These are phyloP conservation scores for Ogataea trehalophila DNA, from an alignment of 805 yeast species.

Conservation along the genomic window DNA sequence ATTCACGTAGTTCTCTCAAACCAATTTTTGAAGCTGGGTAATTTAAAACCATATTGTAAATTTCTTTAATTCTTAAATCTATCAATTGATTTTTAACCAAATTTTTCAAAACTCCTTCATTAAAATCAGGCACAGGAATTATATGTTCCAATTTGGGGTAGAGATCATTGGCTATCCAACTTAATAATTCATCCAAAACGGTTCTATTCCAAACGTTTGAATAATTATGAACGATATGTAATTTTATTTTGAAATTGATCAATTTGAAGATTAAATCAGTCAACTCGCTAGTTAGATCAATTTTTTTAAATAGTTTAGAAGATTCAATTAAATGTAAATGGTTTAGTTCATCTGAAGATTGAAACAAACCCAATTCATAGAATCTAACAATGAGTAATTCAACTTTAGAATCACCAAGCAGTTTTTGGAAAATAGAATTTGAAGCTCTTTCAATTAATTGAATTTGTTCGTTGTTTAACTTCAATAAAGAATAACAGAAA, in stretches of 20 bases:
- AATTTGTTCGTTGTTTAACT: conserved; percentile 10
- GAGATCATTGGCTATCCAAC: conserved; percentile 36
- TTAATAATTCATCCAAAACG: conserved; percentile 28
- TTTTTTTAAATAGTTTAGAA: conserved; percentile 13
- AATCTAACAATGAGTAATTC: conserved; percentile 10
- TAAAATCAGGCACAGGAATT: conserved; percentile 13
- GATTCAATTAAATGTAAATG: conserved; percentile 13
- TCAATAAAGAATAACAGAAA: conserved; percentile 10
- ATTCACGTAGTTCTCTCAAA: conserved; percentile 51
- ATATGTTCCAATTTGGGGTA: conserved; percentile 29
- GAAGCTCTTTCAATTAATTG: conserved; percentile 18
- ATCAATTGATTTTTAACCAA: conserved; percentile 22
- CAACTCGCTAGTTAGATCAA: conserved; percentile 20
- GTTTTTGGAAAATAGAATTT: conserved; percentile 19
- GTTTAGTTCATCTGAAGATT: conserved; percentile 2
- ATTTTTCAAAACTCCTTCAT: conserved; percentile 12
- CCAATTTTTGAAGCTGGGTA: conserved; percentile 52
- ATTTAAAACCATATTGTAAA: conserved; percentile 50
- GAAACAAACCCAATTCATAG: conserved; percentile 15
- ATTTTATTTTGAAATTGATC: conserved; percentile 33
- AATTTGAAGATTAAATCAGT: conserved; percentile 32
- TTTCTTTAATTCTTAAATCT: conserved; percentile 50
- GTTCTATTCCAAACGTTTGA: conserved; percentile 36
- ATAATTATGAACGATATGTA: conserved; percentile 29
- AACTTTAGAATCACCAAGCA: conserved; percentile 2